Evolutionary conservation across 305 asterid genomes (phyloP).

Genomic region (Plantago rigida): DNA sequence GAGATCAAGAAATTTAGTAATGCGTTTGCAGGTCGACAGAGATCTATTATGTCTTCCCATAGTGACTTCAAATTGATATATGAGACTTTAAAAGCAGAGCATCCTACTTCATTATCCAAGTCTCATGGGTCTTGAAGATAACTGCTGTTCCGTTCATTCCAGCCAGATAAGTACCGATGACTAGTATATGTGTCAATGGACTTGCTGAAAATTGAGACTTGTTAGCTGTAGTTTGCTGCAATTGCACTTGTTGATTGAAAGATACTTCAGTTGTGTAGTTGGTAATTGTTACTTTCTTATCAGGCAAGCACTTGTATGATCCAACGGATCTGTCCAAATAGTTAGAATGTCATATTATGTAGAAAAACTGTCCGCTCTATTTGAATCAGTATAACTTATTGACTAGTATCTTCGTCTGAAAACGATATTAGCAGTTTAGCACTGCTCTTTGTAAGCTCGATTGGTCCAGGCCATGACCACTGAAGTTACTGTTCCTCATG

Average conservation of each 20-base stretch:
- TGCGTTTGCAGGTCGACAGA: conserved; percentile 58
- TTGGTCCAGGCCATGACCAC: background rate
- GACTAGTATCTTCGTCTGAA: background rate
- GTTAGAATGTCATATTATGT: background rate
- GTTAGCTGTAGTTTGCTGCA: background rate
- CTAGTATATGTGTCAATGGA: background rate
- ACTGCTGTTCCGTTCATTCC: background rate
- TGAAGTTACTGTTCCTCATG: background rate
- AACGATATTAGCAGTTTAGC: background rate
- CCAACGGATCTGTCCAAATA: too few relatives aligned
- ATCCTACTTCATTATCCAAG: conserved; percentile 49
- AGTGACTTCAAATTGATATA: conserved; percentile 51
- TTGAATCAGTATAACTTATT: background rate
- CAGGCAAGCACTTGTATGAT: background rate
- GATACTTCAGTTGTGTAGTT: background rate
- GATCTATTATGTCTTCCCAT: conserved; percentile 46
- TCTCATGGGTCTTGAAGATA: conserved; percentile 49
- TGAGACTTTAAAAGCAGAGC: conserved; percentile 46
- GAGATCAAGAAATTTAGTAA: conserved; percentile 51
- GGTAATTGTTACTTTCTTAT: background rate
- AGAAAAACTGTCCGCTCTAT: background rate
- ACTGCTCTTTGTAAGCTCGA: background rate
- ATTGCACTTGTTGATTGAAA: background rate
- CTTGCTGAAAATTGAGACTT: background rate
- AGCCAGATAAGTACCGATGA: background rate